A percentile compares a stretch with the other conserved stretches of the same genome.
Evolutionary conservation across 23 red algal species (phyloP).

Genomic region (Gracilariopsis chorda): DNA sequence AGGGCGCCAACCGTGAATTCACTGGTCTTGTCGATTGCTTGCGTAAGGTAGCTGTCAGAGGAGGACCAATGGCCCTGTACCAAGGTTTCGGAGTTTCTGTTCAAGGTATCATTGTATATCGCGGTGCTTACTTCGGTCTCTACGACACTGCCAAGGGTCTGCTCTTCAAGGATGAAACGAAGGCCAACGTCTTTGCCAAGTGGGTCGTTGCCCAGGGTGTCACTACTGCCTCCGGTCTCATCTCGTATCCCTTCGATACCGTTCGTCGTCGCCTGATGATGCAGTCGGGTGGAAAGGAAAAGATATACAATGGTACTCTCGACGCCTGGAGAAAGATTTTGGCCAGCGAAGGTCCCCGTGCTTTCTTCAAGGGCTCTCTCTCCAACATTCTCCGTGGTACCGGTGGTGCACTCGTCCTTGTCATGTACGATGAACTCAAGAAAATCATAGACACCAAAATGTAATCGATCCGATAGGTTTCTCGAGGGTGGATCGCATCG

Average conservation of each 20-base stretch:
- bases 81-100: conserved; percentile 98
- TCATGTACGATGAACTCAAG: conserved; percentile 99
- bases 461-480: conserved; percentile 9
- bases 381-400: conserved; percentile 98
- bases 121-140: conserved; percentile 98
- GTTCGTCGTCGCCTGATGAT: conserved; percentile 99
- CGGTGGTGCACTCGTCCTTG: conserved; percentile 96
- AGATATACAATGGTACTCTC: conserved; percentile 92
- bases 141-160: conserved; percentile 98
- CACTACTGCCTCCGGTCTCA: conserved; percentile 84
- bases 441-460: conserved; percentile 79
- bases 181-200: conserved; percentile 86
- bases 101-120: conserved; percentile 99
- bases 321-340: conserved; percentile 97
- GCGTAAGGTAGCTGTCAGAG: conserved; percentile 59
- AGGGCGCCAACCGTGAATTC: conserved; percentile 76
- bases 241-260: conserved; percentile 99
- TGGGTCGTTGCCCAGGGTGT: conserved; percentile 97
- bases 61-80: conserved; percentile 86
- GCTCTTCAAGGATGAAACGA: conserved; percentile 87
- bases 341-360: conserved; percentile 77
- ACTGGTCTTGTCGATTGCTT: conserved; percentile 89
- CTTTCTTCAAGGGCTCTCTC: conserved; percentile 98
- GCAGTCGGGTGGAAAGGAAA: conserved; percentile 93
- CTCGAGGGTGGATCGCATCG: background rate